Evolutionary conservation across 75 land plant genomes (phyloP), one percentile per base, ranked within the genome.

Genomic region (Selaginella tamariscina): DNA sequence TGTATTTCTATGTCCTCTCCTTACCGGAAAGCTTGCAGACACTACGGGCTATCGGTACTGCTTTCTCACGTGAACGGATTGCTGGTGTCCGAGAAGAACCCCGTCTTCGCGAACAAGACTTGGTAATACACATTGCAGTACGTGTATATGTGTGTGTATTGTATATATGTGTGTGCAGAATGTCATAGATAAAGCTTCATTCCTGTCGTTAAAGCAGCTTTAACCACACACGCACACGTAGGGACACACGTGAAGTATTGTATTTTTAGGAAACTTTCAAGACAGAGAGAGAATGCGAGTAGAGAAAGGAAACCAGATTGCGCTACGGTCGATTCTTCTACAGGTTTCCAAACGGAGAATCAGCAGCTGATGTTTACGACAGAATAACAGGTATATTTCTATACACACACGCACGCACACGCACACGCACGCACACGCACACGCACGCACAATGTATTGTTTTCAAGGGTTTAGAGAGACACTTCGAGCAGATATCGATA

Each of bases 391-490:
- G 71, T 29, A 39, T 39, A 15, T 39, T 39, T 39, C 15, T 15
- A 15, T 39, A 39, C 49, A 39, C 49, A 39, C n/a, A n/a, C n/a
- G n/a, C n/a, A n/a, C n/a, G n/a, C n/a, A n/a, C n/a, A n/a, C n/a
- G n/a, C n/a, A n/a, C n/a, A n/a, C n/a, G n/a, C n/a, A n/a, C n/a
- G n/a, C n/a, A n/a, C n/a, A n/a, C n/a, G n/a, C n/a, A n/a, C n/a
- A n/a, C n/a, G n/a, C n/a, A n/a, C n/a, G n/a, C n/a, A n/a, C n/a
- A n/a, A n/a, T n/a, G 55, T 0, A 2, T 26, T n/a, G 27, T 24
- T 44, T 32, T 72, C 44, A 73, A 89, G 96, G 88, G 21, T 87
- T 90, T 65, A 81, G 91, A 78, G 91, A 90, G 57, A 90, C 96
- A 21, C 69, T 87, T 21, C 84, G 76, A 71, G 82, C 85, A 55